Evolutionary conservation across 1,284 basidiomycete genomes (phyloP).

Genomic region (Rhodotorula sp.): DNA sequence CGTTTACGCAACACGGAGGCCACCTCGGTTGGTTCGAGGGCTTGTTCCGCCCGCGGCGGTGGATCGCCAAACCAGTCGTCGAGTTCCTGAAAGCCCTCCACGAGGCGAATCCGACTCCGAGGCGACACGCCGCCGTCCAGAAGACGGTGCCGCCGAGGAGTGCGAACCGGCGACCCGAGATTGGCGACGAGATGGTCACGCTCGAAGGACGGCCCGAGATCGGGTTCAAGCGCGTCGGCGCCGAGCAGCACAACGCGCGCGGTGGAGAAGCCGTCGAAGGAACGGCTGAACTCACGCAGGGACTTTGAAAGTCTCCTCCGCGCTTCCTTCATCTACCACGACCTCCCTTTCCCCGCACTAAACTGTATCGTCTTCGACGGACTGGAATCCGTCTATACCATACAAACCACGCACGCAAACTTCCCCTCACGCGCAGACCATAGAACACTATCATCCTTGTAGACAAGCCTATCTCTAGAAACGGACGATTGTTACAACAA

Average conservation of each 20-base stretch:
- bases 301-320: not conserved
- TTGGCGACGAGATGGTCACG: slow-evolving; percentile 39
- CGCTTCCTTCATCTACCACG: no score
- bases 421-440: not conserved
- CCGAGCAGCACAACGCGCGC: slow-evolving; percentile 15
- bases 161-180: not conserved
- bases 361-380: no score
- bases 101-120: slow-evolving; percentile 17
- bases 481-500: slow-evolving; percentile 24
- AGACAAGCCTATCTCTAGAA: no score
- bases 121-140: not conserved
- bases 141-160: slow-evolving; percentile 14
- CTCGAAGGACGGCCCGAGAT: slow-evolving; percentile 22
- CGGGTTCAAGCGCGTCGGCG: slow-evolving; percentile 28
- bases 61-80: slow-evolving; percentile 69
- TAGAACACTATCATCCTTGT: not conserved
- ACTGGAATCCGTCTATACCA: no score
- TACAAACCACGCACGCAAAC: no score
- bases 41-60: slow-evolving; percentile 55
- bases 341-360: no score
- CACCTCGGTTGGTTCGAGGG: slow-evolving; percentile 93
- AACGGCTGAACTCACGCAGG: slow-evolving; percentile 19
- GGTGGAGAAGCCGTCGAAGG: slow-evolving; percentile 17
- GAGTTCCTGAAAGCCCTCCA: slow-evolving; percentile 55
- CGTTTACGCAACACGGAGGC: slow-evolving; percentile 75